Base-by-base conservation (phyloP, 2,329 filamentous ascomycete genomes). In the Pseudogymnoascus sp. region DNA sequence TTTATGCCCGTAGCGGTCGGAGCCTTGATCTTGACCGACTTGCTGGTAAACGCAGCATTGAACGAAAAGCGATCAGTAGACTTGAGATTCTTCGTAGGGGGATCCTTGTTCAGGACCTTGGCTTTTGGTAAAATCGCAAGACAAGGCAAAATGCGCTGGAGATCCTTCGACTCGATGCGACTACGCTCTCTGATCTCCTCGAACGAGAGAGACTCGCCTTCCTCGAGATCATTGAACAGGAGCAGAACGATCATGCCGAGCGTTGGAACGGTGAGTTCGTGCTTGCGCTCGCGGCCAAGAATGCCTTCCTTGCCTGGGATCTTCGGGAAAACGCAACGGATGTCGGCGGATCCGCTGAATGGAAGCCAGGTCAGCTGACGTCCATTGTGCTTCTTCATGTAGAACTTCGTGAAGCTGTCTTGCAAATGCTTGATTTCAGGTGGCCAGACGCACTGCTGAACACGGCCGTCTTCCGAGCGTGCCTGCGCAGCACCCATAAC, bases 231-330 rank as follows among this genome's bases (percentile, higher is more conserved):
- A 70, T 97, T 97, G 81, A 97, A 99, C 0, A 97, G 83, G 49
- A 96, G 75, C 18, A 99, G 76, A 23, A 97, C 87, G 18, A 97
- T 79, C 90, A 97, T 96, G 69, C 88, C 91, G 73, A 95, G 95
- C 0, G 95, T 97, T 1, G 92, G 89, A 18, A 96, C 92, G 65
- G 92, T 96, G 62, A 99, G 80, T 70, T 99, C 95, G 71, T 97
- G 93, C 37, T 88, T 87, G 35, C 89, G 82, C 66, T 89, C 87
- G 63, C 82, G 85, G 63, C 82, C 80, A 21, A 88, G 73, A 0
- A 78, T 80, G 2, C 87, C 84, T 11, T 86, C 83, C 70, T 92
- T 92, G 35, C 89, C 88, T 40, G 85, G 82, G 1, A 90, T 80
- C 70, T 85, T 83, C 35, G 88, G 87, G 76, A 99, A 88, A 40